phyloP scores from a whole-genome alignment of 2,329 filamentous ascomycete species.

The Fonsecaea nubica region DNA sequence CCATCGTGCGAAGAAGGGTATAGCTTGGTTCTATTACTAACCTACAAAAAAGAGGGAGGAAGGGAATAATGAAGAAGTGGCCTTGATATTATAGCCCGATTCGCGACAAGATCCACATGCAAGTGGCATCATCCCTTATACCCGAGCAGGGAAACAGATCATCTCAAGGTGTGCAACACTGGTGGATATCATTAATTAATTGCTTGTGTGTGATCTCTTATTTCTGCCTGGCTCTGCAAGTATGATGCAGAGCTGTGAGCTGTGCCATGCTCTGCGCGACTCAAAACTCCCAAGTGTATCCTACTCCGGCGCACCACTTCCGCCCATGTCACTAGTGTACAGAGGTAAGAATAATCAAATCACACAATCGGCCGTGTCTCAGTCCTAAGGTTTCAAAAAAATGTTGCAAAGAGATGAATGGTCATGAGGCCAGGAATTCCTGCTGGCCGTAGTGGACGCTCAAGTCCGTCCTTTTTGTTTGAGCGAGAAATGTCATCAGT shows the following conservation, averaged over 20 bases:
- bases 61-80: no score
- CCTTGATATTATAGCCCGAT: no score
- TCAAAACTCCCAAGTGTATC: slow-evolving; percentile 1
- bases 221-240: background rate
- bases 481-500: slow-evolving; percentile 25
- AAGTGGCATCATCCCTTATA: background rate
- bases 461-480: slow-evolving; percentile 3
- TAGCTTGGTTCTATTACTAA: no score
- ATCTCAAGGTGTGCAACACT: background rate
- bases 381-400: slow-evolving; percentile 9
- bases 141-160: background rate
- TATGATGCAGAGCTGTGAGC: background rate
- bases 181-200: background rate
- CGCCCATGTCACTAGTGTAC: slow-evolving; percentile 19
- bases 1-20: no score
- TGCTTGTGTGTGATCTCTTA: background rate
- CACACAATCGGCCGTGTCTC: slow-evolving; percentile 13
- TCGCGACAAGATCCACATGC: no score
- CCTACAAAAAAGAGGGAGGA: no score
- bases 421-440: slow-evolving; percentile 16
- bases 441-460: slow-evolving; percentile 13
- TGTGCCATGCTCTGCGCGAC: slow-evolving; percentile 3
- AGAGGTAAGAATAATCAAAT: slow-evolving; percentile 11
- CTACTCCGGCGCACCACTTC: background rate
- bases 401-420: slow-evolving; percentile 15